A percentile compares a stretch with the other conserved stretches of the same genome.
phyloP scores from a whole-genome alignment of 768 basidiomycete species.

The Phylloporus arenicola region DNA sequence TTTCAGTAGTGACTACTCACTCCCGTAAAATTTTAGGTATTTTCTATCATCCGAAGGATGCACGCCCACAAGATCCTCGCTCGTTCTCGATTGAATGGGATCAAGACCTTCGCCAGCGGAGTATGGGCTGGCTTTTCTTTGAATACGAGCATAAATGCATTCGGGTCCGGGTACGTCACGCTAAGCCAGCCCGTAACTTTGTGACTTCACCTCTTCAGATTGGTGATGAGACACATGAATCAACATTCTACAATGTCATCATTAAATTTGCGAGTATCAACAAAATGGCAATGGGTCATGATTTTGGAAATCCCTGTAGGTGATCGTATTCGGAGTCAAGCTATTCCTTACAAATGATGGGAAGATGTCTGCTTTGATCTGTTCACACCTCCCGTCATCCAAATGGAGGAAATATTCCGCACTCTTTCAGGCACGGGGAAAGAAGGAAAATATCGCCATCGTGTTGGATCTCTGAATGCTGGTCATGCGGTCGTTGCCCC shows the following conservation, averaged over 20 bases:
- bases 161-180: slow-evolving; percentile 46
- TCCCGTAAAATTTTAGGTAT: slow-evolving; percentile 14
- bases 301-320: slow-evolving; percentile 60
- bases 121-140: slow-evolving; percentile 52
- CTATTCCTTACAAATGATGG: slow-evolving; percentile 8
- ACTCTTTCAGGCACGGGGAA: slow-evolving; percentile 33
- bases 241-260: slow-evolving; percentile 45
- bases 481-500: slow-evolving; percentile 57
- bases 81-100: slow-evolving; percentile 73
- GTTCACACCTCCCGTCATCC: slow-evolving; percentile 58
- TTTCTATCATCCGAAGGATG: slow-evolving; percentile 24
- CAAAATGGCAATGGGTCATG: slow-evolving; percentile 56
- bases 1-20: not conserved
- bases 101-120: slow-evolving; percentile 39
- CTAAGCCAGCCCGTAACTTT: not conserved
- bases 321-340: not conserved
- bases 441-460: slow-evolving; percentile 43
- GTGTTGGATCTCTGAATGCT: slow-evolving; percentile 54
- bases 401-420: slow-evolving; percentile 54
- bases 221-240: slow-evolving; percentile 50
- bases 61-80: slow-evolving; percentile 33
- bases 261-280: slow-evolving; percentile 55
- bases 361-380: slow-evolving; percentile 67
- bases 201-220: slow-evolving; percentile 38
- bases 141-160: slow-evolving; percentile 68